Conservation (phyloP, 768 basidiomycete species). For the Aureoboletus auriporus region DNA sequence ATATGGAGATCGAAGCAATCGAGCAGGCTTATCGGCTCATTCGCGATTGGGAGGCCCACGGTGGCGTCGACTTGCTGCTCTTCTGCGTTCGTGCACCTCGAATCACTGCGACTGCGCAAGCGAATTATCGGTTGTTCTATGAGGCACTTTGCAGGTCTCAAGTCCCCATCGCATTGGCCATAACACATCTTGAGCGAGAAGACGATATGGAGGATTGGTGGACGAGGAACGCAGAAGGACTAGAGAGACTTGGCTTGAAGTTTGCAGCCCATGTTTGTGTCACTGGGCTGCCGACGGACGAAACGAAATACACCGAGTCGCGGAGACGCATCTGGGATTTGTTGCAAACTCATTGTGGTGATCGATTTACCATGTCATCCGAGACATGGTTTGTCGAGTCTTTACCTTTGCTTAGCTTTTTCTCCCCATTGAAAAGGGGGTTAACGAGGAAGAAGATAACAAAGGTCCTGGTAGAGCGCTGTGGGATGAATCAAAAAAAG, state of each 20-base stretch:
- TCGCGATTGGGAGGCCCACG: not conserved
- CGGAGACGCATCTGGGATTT: constrained; percentile 1
- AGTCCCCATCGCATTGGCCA: constrained; percentile 1
- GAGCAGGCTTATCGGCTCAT: not conserved
- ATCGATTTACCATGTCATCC: constrained; percentile 1
- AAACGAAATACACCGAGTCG: not conserved
- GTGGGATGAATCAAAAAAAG: not conserved
- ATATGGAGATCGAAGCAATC: not conserved
- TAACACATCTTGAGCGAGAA: not conserved
- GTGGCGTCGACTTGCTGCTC: not conserved
- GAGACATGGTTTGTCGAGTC: constrained; percentile 1
- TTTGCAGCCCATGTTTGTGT: constrained; percentile 2
- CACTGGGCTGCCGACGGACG: not conserved
- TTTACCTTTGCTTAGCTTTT: not conserved
- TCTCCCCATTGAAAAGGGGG: not conserved
- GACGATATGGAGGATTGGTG: constrained; percentile 1
- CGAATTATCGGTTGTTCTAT: constrained; percentile 1
- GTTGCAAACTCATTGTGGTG: constrained; percentile 1
- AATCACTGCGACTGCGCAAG: constrained; percentile 1
- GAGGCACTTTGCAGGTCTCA: not conserved
- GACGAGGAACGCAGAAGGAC: not conserved
- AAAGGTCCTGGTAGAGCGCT: not conserved
- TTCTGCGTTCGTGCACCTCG: constrained; percentile 1
- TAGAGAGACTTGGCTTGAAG: not conserved
- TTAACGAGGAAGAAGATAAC: not conserved